Evolutionary conservation across 768 basidiomycete genomes (phyloP), one percentile per base, ranked within the genome.

Genomic region (Sporobolomyces phaffii): DNA sequence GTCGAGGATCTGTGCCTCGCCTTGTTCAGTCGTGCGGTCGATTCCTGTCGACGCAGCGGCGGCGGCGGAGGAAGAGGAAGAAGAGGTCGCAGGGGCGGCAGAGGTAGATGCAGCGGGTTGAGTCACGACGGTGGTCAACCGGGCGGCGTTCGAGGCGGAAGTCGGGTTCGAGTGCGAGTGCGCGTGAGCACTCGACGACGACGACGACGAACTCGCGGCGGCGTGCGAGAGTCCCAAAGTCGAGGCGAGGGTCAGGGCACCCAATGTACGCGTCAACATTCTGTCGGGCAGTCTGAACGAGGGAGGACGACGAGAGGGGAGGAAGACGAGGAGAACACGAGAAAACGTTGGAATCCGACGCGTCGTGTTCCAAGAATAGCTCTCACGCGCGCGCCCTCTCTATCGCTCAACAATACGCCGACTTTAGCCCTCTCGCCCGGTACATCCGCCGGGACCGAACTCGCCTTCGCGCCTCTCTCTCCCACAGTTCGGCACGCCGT

Each of bases 1-100:
- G 49, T 78, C 77, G 71, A 56, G 18, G 33, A 70, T 65, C 24
- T 33, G 10, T 2, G 43, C 56, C 41, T 61, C 63, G 17, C 44
- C 58, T 18, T 36, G 20, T 43, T 43, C 36, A 17, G 44, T 60
- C 11, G 67, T 41, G 34, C 67, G 56, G 48, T 68, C 66, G 34
- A 67, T 34, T 61, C 38, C 10, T 3, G 38, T 43, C 28, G 58
- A 10, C 26, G 52, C 17, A 5, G 56, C 43, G 26, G 60, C 6
- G 5, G 60, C 38, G 33, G 28, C 8, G 5, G 52, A 36, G 34
- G 34, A 33, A 26, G 38, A 15, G 29, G 53, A 56, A 18, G 51
- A 2, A 2, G 18, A 15, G 3, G 40, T 2, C 18, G 17, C 29
- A 9, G 24, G 3, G 20, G 51, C 7, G 24, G 20, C 59, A 36